These are phyloP conservation scores for Rhodotorula taiwanensis DNA, from an alignment of 768 basidiomycete genomes.

Conservation along the genomic window DNA sequence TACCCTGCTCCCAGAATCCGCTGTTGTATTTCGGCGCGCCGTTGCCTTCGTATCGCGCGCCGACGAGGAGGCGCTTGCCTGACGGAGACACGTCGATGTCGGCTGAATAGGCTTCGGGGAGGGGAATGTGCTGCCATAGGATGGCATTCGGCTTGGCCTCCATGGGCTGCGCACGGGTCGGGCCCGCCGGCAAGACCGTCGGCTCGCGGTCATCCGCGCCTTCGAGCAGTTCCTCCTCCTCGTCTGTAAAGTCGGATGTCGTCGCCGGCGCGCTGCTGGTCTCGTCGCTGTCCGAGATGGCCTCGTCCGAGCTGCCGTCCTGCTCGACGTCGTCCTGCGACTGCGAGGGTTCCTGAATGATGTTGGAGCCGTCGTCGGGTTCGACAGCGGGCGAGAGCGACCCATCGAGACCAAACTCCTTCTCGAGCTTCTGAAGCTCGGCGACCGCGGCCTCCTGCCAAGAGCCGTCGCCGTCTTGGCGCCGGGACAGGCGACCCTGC, in stretches of 20 bases:
- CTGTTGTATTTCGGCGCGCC: conserved; percentile 65
- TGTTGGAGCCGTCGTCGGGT: conserved; percentile 14
- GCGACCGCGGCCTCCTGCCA: not conserved
- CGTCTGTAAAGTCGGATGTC: not conserved
- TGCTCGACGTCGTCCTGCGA: conserved; percentile 1
- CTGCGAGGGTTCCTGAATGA: conserved; percentile 3
- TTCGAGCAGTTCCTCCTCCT: not conserved
- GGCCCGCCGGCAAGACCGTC: conserved; percentile 7
- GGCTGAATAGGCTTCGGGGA: conserved; percentile 67
- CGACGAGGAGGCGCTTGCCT: conserved; percentile 62
- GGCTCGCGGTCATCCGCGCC: conserved; percentile 7
- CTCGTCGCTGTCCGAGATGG: no score
- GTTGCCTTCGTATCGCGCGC: conserved; percentile 55
- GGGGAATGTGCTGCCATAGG: conserved; percentile 54
- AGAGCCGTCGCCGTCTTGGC: no score
- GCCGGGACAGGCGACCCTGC: no score
- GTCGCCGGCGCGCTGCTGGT: not conserved
- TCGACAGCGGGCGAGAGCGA: conserved; percentile 11
- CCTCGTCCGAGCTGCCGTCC: not conserved
- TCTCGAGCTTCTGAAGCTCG: conserved; percentile 13
- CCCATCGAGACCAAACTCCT: conserved; percentile 6
- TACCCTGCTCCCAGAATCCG: conserved; percentile 75
- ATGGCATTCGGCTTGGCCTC: conserved; percentile 93
- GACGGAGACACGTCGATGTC: conserved; percentile 61
- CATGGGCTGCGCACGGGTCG: conserved; percentile 38